Evolutionary conservation across 208 protist genomes (phyloP), one percentile per base, ranked within the genome.

Genomic region (Leishmania tropica): DNA sequence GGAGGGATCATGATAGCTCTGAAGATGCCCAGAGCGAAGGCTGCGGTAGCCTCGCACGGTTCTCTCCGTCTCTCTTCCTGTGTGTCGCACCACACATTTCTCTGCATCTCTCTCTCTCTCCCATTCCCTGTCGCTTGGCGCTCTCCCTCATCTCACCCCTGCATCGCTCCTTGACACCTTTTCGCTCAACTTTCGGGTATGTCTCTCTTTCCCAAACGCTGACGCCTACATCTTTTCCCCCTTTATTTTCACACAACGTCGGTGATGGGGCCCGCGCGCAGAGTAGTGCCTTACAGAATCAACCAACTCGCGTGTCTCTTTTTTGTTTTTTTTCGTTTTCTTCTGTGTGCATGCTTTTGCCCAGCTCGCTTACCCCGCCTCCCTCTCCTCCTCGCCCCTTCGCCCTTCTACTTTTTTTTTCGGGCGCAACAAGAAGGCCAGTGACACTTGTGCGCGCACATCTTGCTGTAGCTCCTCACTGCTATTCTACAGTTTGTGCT

Each of bases 311-410:
- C 1, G 42, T 45, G n/a, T 68, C 37, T 53, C 45, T 78, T 48
- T 78, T 64, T 83, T 48, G 42, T 77, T 62, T 83, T 58, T 58
- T 10, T 48, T 48, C 35, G 75, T 48, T 47, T 6, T 54, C 17
- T 47, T 78, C 8, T 67, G 81, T 35, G 24, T 48, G 28, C 8
- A 8, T 53, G 68, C 45, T 74, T 28, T n/a, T 35, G 7, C 45
- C 24, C 4, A 31, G 70, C 40, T 48, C 42, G 53, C 53, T 31
- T 19, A 17, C 68, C 24, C 35, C 28, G 6, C 24, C 2, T 6
- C 28, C 45, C 11, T 37, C 28, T 53, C n/a, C n/a, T n/a, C n/a
- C n/a, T n/a, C n/a, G n/a, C n/a, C n/a, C n/a, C n/a, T n/a, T n/a
- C n/a, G n/a, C n/a, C n/a, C n/a, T n/a, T n/a, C n/a, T n/a, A n/a